Evolutionary conservation across 2,329 filamentous ascomycete genomes (phyloP).

Genomic region (Hypoxylon sp.): DNA sequence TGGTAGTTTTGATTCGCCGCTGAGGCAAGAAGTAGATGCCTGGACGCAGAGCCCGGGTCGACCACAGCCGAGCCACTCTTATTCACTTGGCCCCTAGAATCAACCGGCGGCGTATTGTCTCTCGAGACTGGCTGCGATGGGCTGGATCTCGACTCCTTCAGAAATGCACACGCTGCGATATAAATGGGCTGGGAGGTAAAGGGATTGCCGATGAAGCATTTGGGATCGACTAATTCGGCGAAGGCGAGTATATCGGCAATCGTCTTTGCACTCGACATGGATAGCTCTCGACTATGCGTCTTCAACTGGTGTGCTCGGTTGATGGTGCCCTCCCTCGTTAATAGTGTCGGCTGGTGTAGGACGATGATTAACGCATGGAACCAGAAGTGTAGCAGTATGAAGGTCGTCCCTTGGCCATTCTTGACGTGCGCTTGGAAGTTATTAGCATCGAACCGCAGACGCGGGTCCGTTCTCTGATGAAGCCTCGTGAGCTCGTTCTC

Average conservation of each 20-base stretch:
- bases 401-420: constrained; percentile 84
- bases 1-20: constrained; percentile 90
- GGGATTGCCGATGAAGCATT: constrained; percentile 87
- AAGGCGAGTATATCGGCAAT: constrained; percentile 91
- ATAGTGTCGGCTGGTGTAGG: constrained; percentile 83
- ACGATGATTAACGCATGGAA: constrained; percentile 89
- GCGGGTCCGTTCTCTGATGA: constrained; percentile 79
- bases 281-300: constrained; percentile 82
- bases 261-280: constrained; percentile 91
- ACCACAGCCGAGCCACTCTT: constrained; percentile 36
- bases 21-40: constrained; percentile 82
- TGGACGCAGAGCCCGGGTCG: constrained; percentile 62
- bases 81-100: constrained; percentile 45
- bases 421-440: constrained; percentile 90
- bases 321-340: constrained; percentile 77
- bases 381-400: constrained; percentile 89
- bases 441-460: constrained; percentile 83
- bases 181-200: constrained; percentile 94
- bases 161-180: constrained; percentile 88
- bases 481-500: constrained; percentile 80
- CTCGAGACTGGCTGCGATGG: constrained; percentile 75
- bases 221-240: constrained; percentile 85
- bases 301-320: constrained; percentile 76
- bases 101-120: constrained; percentile 63
- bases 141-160: constrained; percentile 82